These are phyloP conservation scores for Didymosphaeria variabile DNA, from an alignment of 2,329 filamentous ascomycete species.

Conservation along the genomic window DNA sequence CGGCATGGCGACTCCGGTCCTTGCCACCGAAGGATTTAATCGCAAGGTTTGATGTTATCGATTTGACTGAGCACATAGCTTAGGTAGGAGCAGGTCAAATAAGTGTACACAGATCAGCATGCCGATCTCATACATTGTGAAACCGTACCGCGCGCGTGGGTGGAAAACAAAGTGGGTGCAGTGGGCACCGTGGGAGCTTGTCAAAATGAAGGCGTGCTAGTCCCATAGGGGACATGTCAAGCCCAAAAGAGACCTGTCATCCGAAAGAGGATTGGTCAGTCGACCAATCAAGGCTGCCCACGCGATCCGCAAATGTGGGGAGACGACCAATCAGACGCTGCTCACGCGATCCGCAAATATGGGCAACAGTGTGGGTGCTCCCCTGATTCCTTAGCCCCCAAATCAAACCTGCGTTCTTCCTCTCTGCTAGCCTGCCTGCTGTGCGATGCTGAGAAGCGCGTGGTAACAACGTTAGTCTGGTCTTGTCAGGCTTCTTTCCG, in stretches of 20 bases:
- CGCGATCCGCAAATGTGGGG: background rate
- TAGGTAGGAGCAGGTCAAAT: background rate
- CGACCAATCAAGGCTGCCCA: background rate
- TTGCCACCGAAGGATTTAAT: background rate
- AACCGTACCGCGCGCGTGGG: slow-evolving; percentile 9
- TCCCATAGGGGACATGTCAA: slow-evolving; percentile 1
- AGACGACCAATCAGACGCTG: background rate
- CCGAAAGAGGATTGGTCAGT: background rate
- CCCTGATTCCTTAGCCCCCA: background rate
- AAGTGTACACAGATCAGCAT: slow-evolving; percentile 6
- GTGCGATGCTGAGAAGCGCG: slow-evolving; percentile 1
- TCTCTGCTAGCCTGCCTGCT: too few species aligned
- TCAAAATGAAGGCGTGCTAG: background rate
- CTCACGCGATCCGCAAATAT: background rate
- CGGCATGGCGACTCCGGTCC: slow-evolving; percentile 8
- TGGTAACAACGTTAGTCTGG: background rate
- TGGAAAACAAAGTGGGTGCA: background rate
- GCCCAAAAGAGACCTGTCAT: background rate
- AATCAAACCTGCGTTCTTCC: background rate
- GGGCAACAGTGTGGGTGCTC: background rate
- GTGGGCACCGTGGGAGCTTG: background rate
- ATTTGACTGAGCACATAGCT: background rate
- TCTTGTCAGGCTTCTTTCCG: background rate
- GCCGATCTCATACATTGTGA: slow-evolving; percentile 2
- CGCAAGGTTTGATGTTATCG: background rate